Percentiles rank a stretch among this genome's conserved stretches.
phyloP scores from a whole-genome alignment of 495 filamentous ascomycete genomes.

The Choiromyces venosus region DNA sequence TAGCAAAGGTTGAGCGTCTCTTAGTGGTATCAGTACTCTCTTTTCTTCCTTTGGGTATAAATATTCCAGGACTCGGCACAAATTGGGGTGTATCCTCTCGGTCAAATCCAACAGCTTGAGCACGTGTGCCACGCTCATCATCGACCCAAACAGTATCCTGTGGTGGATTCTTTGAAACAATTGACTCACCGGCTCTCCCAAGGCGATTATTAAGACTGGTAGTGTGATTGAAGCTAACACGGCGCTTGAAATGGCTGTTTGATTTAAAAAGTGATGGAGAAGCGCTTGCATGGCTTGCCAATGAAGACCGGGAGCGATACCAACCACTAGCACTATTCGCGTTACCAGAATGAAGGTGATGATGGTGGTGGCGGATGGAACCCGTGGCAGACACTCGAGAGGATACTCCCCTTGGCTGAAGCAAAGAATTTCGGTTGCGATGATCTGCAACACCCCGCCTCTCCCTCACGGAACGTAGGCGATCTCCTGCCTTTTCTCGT shows the following conservation, averaged over 20 bases:
- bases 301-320: slow-evolving; percentile 63
- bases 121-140: not conserved
- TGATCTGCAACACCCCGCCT: not conserved
- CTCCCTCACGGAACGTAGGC: not conserved
- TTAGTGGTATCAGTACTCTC: slow-evolving; percentile 11
- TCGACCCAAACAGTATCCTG: slow-evolving; percentile 11
- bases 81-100: slow-evolving; percentile 28
- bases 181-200: slow-evolving; percentile 1
- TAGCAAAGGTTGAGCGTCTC: slow-evolving; percentile 18
- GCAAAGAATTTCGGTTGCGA: not conserved
- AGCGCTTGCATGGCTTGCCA: slow-evolving; percentile 56
- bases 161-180: slow-evolving; percentile 10
- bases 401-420: slow-evolving; percentile 36
- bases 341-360: slow-evolving; percentile 42
- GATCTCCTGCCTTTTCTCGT: not conserved
- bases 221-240: slow-evolving; percentile 69
- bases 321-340: slow-evolving; percentile 52
- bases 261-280: slow-evolving; percentile 45
- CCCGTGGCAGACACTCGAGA: slow-evolving; percentile 65
- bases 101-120: slow-evolving; percentile 3
- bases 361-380: slow-evolving; percentile 27
- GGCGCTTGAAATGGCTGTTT: slow-evolving; percentile 63
- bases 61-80: not conserved
- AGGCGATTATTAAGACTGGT: slow-evolving; percentile 43
- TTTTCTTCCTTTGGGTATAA: slow-evolving; percentile 16